Percentiles rank a stretch among this genome's conserved stretches.
phyloP scores from a whole-genome alignment of 2,329 filamentous ascomycete species.

The Tolypocladium tropicale region DNA sequence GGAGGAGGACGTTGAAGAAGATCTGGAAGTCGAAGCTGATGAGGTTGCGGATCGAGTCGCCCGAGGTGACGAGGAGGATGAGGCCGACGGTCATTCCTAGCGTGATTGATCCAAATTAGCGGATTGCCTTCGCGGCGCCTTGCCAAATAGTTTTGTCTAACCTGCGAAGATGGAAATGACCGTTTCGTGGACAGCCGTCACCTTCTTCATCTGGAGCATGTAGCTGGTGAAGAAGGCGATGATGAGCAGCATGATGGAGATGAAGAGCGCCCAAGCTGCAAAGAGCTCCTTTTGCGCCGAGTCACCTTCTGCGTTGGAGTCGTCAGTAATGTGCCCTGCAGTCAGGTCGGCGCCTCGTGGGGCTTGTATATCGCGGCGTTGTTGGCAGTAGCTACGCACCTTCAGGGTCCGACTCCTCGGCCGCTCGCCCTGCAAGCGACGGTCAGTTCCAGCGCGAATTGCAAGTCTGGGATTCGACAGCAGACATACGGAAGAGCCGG shows the following conservation, averaged over 20 bases:
- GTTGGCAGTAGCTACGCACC: conserved; percentile 13
- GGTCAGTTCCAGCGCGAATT: neutral
- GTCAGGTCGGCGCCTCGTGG: neutral
- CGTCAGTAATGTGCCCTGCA: conserved; percentile 1
- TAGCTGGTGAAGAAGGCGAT: conserved; percentile 95
- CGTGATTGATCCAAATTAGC: neutral
- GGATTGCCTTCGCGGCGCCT: neutral
- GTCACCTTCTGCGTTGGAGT: conserved; percentile 49
- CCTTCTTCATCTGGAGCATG: conserved; percentile 89
- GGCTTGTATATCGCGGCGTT: neutral
- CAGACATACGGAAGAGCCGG: conserved; percentile 19
- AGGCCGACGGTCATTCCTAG: conserved; percentile 91
- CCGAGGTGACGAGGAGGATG: conserved; percentile 70
- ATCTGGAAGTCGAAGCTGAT: conserved; percentile 98
- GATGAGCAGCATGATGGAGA: conserved; percentile 89
- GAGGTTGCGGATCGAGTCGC: conserved; percentile 75
- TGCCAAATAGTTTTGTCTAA: neutral
- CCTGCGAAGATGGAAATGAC: conserved; percentile 91
- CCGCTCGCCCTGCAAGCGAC: conserved; percentile 4
- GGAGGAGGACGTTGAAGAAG: conserved; percentile 98
- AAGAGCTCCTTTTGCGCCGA: conserved; percentile 88
- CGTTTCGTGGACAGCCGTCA: conserved; percentile 95
- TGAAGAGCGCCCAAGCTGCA: conserved; percentile 95
- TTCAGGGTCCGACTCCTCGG: conserved; percentile 23
- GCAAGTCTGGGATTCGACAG: neutral